phyloP scores from a whole-genome alignment of 208 protist genomes.

The Acanthamoeba divionensis region DNA sequence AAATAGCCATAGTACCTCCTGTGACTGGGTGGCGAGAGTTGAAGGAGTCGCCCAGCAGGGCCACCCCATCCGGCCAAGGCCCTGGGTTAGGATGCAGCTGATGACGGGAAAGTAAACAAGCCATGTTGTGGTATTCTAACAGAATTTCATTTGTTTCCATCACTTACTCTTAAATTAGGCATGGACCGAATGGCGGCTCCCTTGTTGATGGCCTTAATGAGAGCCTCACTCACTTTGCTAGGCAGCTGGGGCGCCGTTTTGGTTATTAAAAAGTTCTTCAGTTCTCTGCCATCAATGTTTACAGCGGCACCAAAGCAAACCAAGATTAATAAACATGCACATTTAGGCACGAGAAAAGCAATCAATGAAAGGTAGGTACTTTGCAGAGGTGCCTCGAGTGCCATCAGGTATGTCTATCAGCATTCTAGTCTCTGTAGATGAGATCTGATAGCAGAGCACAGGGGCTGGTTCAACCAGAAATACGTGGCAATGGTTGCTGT shows the following conservation, averaged over 20 bases:
- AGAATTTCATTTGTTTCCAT: no score
- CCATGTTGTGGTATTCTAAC: no score
- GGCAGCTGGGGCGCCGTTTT: constrained; percentile 86
- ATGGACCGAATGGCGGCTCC: constrained; percentile 75
- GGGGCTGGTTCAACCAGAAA: constrained; percentile 88
- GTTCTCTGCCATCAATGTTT: constrained; percentile 61
- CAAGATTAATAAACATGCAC: neutral
- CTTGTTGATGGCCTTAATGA: constrained; percentile 70
- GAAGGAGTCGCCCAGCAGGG: constrained; percentile 87
- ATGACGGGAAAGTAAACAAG: no score
- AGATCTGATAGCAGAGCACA: constrained; percentile 78
- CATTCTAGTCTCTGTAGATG: constrained; percentile 59
- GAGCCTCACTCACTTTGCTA: constrained; percentile 79
- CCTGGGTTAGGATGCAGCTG: constrained; percentile 84
- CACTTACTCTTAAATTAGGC: constrained; percentile 85
- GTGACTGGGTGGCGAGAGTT: constrained; percentile 89
- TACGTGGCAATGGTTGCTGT: constrained; percentile 86
- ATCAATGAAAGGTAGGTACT: neutral
- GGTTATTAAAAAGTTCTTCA: constrained; percentile 84
- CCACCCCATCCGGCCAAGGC: constrained; percentile 84
- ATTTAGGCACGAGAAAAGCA: neutral
- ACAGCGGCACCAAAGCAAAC: neutral
- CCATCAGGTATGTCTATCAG: constrained; percentile 69
- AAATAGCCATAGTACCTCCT: constrained; percentile 87
- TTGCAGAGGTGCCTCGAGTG: neutral